phyloP scores from a whole-genome alignment of 345 rosid species.

The Balakata baccata region DNA sequence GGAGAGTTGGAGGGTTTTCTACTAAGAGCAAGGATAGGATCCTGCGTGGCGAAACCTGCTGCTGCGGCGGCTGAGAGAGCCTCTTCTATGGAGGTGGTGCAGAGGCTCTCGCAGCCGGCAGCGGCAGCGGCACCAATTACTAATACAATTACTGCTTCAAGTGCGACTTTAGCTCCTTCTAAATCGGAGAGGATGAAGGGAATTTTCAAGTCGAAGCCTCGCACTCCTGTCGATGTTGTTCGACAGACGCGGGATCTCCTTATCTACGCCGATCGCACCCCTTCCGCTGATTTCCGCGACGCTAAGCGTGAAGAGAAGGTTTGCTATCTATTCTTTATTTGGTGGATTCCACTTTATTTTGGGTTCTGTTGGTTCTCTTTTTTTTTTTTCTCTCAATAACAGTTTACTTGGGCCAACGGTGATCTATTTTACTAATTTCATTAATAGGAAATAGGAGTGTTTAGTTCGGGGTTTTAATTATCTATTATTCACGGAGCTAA shows the following conservation, averaged over 20 bases:
- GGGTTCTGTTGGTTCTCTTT: background rate
- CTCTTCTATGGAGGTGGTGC: conserved; percentile 21
- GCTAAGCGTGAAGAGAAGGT: conserved; percentile 53
- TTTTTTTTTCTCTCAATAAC: too few species aligned
- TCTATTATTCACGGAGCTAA: background rate
- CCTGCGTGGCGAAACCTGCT: conserved; percentile 25
- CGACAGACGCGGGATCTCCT: conserved; percentile 91
- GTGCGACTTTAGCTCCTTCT: background rate
- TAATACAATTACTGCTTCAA: background rate
- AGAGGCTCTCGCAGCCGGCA: conserved; percentile 22
- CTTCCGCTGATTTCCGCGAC: conserved; percentile 33
- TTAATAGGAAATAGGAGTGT: background rate
- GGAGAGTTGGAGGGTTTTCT: background rate
- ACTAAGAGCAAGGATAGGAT: conserved; percentile 24
- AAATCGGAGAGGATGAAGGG: conserved; percentile 66
- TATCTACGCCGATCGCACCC: conserved; percentile 34
- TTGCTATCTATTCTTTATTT: background rate
- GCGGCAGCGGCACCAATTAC: background rate
- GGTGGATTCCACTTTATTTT: background rate
- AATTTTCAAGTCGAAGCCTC: conserved; percentile 80
- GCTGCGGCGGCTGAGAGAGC: conserved; percentile 25
- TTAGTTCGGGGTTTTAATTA: background rate
- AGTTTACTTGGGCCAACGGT: background rate
- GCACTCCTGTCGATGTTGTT: conserved; percentile 76
- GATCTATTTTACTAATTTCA: background rate